Evolutionary conservation across 2,329 filamentous ascomycete genomes (phyloP), one percentile per base, ranked within the genome.

Genomic region (Thermoascus crustaceus): DNA sequence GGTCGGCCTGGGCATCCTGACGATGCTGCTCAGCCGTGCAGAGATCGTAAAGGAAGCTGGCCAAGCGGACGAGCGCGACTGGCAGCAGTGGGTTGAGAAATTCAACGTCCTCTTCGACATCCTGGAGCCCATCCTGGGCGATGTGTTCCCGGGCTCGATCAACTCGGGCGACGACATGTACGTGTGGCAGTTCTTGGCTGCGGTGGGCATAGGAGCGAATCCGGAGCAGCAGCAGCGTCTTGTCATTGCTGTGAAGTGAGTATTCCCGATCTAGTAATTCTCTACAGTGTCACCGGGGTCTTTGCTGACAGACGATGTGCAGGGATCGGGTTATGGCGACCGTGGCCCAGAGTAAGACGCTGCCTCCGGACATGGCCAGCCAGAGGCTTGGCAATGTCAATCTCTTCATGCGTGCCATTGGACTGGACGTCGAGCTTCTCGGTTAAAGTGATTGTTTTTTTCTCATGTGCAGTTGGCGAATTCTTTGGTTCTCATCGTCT

Each of bases 341-440:
- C 0, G 86, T 98, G 7, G 71, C 75, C 19, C 77, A 94, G 34
- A 82, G 85, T 52, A 95, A 94, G 72, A 89, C 85, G 1, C 71
- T 98, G 21, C 89, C 91, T 11, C 73, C 80, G 10, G 83, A 91
- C 38, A 85, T 96, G 78, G 80, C 84, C 8, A 78, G 78, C 41
- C 80, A 85, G 56, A 80, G 89, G 40, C 70, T 94, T 39, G 81
- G 82, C 39, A 94, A 94, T 55, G 91, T 98, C 48, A 98, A 98
- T 58, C 68, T 98, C 37, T 98, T 98, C 62, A 95, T 98, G 88
- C 82, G 87, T 54, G 91, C 89, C 37, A 95, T 98, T 62, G 91
- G 91, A n/a, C 73, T 98, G 57, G 91, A 98, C 67, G 91, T 98
- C 33, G 91, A 95, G 46, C 60, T 80, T 49, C 68, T 81, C 44